Evolutionary conservation across 352 stramenopile genomes (phyloP), one percentile per base, ranked within the genome.

Genomic region (Phytophthora boehmeriae): DNA sequence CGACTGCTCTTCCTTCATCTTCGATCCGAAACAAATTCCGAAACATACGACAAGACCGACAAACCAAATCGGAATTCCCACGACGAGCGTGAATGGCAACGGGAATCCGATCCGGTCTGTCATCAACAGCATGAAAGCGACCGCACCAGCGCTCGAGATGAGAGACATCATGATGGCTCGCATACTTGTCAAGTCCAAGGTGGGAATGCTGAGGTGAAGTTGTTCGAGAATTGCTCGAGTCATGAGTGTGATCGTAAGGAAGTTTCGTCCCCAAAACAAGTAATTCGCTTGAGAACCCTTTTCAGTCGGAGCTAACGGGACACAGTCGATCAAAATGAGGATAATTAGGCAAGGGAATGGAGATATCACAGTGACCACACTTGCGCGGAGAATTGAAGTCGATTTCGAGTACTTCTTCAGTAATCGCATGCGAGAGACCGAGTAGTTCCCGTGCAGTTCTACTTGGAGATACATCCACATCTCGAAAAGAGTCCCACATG

Each of bases 401-500:
- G 47, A 69, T 6, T 13, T 46, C 1, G 34, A 47, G 27, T 69
- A 69, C 4, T 55, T 11, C 2, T 45, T 50, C 16, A 69, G 5
- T 10, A 69, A 28, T 17, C 28, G 28, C 36, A 77, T 59, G 8
- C 61, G 61, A 9, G 36, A 43, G 13, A 75, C 35, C 11, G 73
- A 78, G 43, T 78, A 81, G 46, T 57, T 62, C 19, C 73, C 73
- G n/a, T 81, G 61, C 14, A 81, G 55, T 35, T 81, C 66, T 4
- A 78, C 62, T 59, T 81, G 73, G 2, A 72, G 32, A 42, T 65
- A 32, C 35, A 75, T 53, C 73, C 69, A 81, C 25, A 54, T 27
- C 10, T 61, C 48, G 20, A 64, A 60, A 22, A 66, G 25, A 13
- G 25, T 9, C 8, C 23, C 23, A 19, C 60, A 63, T 13, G 41